phyloP scores from a whole-genome alignment of 192 early-diverging fungal species.

The Phlyctochytrium planicorne region DNA sequence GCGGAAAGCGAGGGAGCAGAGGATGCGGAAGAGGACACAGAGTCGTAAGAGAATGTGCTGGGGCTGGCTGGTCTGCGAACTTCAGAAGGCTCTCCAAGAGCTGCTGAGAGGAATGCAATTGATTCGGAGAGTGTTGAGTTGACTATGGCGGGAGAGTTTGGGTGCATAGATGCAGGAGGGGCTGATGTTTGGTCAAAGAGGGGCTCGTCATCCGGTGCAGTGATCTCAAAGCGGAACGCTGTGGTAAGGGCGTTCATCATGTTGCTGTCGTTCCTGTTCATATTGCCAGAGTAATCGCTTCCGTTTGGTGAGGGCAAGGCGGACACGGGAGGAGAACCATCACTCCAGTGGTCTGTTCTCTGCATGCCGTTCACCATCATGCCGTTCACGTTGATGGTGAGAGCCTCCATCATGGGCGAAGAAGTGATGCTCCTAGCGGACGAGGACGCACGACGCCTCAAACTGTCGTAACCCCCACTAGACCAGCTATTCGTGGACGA shows the following conservation, averaged over 20 bases:
- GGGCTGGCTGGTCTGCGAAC: not conserved
- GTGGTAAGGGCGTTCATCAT: not conserved
- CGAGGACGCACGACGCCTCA: not conserved
- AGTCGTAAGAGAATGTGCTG: not conserved
- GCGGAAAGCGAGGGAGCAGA: not conserved
- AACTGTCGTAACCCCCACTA: not conserved
- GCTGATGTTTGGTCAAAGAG: not conserved
- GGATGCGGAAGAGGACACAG: not conserved
- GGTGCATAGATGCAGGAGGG: not conserved
- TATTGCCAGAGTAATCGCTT: not conserved
- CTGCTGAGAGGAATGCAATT: not conserved
- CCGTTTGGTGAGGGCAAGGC: not conserved
- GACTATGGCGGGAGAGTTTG: not conserved
- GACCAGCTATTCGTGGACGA: not conserved
- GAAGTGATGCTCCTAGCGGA: not conserved
- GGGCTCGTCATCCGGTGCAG: constrained; percentile 4
- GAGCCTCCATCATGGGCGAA: not conserved
- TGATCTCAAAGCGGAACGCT: constrained; percentile 2
- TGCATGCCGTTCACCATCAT: not conserved
- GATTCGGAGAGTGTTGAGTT: not conserved
- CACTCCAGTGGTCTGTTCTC: not conserved
- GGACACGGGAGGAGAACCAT: not conserved
- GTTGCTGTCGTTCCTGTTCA: not conserved
- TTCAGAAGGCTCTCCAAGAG: not conserved
- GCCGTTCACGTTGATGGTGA: not conserved